A percentile compares a stretch with the other conserved stretches of the same genome.
Evolutionary conservation across 306 rosid species (phyloP).

Genomic region (Trifolium repens): DNA sequence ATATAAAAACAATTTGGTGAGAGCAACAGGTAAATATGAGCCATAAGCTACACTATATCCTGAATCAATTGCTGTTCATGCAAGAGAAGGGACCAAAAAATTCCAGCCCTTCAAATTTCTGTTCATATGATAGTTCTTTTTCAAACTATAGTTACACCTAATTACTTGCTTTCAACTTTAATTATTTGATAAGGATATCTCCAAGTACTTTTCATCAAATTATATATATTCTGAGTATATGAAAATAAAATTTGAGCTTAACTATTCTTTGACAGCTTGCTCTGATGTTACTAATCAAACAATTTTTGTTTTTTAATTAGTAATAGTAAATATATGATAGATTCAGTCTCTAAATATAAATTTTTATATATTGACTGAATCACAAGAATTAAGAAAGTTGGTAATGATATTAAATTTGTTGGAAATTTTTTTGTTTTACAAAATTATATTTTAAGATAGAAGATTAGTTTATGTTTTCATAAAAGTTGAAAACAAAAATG

Average conservation of each 20-base stretch:
- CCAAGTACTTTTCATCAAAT: conserved; percentile 32
- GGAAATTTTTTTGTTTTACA: neutral
- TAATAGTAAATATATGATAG: neutral
- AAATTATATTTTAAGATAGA: neutral
- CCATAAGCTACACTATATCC: conserved; percentile 39
- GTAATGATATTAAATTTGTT: neutral
- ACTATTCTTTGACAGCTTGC: conserved; percentile 42
- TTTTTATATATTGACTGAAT: neutral
- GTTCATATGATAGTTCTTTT: conserved; percentile 41
- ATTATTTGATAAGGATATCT: conserved; percentile 37
- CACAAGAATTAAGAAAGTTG: too few species aligned
- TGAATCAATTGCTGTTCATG: conserved; percentile 31
- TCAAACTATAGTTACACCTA: conserved; percentile 32
- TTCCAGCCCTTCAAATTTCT: conserved; percentile 30
- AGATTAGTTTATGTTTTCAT: too few species aligned
- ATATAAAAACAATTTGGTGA: conserved; percentile 40
- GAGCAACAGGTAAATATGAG: conserved; percentile 41
- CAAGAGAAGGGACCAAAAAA: conserved; percentile 33
- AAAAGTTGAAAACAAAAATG: too few species aligned
- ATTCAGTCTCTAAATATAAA: too few species aligned
- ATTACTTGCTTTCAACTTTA: conserved; percentile 35
- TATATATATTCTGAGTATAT: conserved; percentile 11
- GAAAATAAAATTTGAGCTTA: conserved; percentile 33
- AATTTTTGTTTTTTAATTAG: neutral
- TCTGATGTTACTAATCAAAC: conserved; percentile 30